A percentile compares a stretch with the other conserved stretches of the same genome.
phyloP scores from a whole-genome alignment of 2,329 filamentous ascomycete species.

The Penicillium sclerotiorum region DNA sequence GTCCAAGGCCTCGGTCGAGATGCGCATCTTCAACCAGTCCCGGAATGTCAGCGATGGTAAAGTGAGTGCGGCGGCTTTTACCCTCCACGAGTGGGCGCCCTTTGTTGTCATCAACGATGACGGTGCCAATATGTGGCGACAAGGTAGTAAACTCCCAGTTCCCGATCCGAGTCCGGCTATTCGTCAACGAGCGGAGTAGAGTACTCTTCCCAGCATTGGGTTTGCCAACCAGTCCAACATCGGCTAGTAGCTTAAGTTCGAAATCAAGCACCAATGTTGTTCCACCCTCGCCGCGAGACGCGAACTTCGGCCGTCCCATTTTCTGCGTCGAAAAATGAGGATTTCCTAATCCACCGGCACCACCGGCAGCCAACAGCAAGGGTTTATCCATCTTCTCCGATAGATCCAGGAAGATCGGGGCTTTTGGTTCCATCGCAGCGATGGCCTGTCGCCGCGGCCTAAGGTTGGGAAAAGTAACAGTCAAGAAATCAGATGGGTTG shows the following conservation, averaged over 20 bases:
- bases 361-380: slow-evolving; percentile 82
- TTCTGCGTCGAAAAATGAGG: slow-evolving; percentile 83
- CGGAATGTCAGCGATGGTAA: slow-evolving; percentile 94
- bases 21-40: slow-evolving; percentile 91
- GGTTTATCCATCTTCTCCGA: slow-evolving; percentile 78
- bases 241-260: slow-evolving; percentile 91
- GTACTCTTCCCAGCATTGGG: slow-evolving; percentile 98
- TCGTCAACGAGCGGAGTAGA: slow-evolving; percentile 80
- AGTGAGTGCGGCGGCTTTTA: slow-evolving; percentile 68
- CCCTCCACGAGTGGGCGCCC: slow-evolving; percentile 66
- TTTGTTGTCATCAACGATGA: slow-evolving; percentile 84
- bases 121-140: slow-evolving; percentile 92
- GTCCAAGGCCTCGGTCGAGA: slow-evolving; percentile 84
- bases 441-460: slow-evolving; percentile 60
- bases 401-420: slow-evolving; percentile 73
- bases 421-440: slow-evolving; percentile 68
- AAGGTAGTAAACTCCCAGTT: slow-evolving; percentile 97
- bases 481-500: slow-evolving; percentile 68
- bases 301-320: slow-evolving; percentile 78
- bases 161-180: slow-evolving; percentile 84
- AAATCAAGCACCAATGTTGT: slow-evolving; percentile 79
- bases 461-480: slow-evolving; percentile 60
- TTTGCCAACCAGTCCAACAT: slow-evolving; percentile 90
- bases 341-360: slow-evolving; percentile 87
- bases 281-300: slow-evolving; percentile 80